Evolutionary conservation across 495 filamentous ascomycete species (phyloP), one percentile per base, ranked within the genome.

Genomic region (Podospora pseudocomata): DNA sequence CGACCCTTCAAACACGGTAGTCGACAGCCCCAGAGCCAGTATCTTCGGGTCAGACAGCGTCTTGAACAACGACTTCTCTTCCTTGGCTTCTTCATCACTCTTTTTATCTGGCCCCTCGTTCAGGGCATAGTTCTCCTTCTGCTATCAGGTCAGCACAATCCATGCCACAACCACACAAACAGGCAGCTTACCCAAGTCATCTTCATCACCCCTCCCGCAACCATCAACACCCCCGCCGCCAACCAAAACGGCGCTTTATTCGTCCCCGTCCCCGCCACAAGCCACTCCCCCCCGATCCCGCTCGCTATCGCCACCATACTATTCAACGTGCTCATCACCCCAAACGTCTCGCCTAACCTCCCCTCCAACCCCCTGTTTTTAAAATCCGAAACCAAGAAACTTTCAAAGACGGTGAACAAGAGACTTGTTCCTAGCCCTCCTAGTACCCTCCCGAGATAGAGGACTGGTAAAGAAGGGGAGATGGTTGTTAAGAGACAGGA

Each of bases 381-480:
- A 60, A 81, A 83, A 71, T 86, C 85, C 53, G 83, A 81, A 30
- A 87, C 84, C 81, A 88, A 84, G 85, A 84, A 87, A 65, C 81
- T 83, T 76, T 88, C 84, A 72, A 87, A 86, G 5, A 81, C 83
- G 62, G 76, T 82, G 70, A 85, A 86, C 64, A 87, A 73, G 30
- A 88, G 76, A 58, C 83, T 85, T 27, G 85, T 84, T 68, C 79
- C 79, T 19, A 87, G 53, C 1, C 86, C 86, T n/a, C 86, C 85
- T 18, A 86, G 76, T 9, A 84, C 74, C 19, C 85, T 72, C 9
- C 85, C 86, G 0, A 73, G 53, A 66, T 83, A 85, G 2, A 88
- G 77, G 23, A 71, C 3, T 19, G 82, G 68, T 7, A 74, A 64
- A 3, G 80, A 67, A 60, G 69, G 60, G 54, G 79, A 73, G 28